A percentile compares a stretch with the other conserved stretches of the same genome.
phyloP scores from a whole-genome alignment of 2,329 filamentous ascomycete genomes.

The Geosmithia morbida region DNA sequence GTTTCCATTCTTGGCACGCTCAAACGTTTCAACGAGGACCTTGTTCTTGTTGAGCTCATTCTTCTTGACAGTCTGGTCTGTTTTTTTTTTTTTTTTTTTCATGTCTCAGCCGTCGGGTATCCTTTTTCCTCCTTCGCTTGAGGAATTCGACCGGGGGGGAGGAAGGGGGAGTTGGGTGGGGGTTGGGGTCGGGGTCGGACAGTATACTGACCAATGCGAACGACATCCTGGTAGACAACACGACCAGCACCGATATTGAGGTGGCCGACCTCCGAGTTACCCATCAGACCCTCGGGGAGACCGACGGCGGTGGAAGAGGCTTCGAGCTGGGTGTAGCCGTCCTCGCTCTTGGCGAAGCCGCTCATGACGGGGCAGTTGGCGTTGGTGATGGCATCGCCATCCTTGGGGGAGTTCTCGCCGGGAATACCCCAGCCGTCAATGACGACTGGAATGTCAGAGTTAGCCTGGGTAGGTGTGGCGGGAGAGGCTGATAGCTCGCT shows the following conservation, averaged over 20 bases:
- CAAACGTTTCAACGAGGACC: slow-evolving; percentile 64
- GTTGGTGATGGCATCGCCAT: slow-evolving; percentile 91
- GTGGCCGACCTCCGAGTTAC: slow-evolving; percentile 96
- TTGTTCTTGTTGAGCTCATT: slow-evolving; percentile 61
- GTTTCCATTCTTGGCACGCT: slow-evolving; percentile 71
- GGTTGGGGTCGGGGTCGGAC: no score
- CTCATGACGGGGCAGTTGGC: slow-evolving; percentile 95
- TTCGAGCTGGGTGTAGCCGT: slow-evolving; percentile 85
- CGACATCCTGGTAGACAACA: slow-evolving; percentile 97
- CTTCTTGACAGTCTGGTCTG: slow-evolving; percentile 77
- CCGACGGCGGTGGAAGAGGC: slow-evolving; percentile 93
- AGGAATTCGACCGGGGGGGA: neutral
- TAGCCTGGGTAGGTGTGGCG: neutral
- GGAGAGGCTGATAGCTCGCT: no score
- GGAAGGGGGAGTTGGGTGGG: no score
- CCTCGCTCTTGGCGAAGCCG: slow-evolving; percentile 64
- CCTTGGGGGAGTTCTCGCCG: slow-evolving; percentile 60
- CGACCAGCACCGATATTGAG: slow-evolving; percentile 95
- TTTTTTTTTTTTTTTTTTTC: neutral
- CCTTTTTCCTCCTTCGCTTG: neutral
- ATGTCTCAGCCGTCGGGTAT: neutral
- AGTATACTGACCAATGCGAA: slow-evolving; percentile 49
- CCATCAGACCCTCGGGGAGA: slow-evolving; percentile 93
- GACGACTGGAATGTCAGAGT: slow-evolving; percentile 51
- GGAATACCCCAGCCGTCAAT: slow-evolving; percentile 98